These are phyloP conservation scores for Plasmodium coatneyi DNA, from an alignment of 169 alveolate species.

Conservation along the genomic window DNA sequence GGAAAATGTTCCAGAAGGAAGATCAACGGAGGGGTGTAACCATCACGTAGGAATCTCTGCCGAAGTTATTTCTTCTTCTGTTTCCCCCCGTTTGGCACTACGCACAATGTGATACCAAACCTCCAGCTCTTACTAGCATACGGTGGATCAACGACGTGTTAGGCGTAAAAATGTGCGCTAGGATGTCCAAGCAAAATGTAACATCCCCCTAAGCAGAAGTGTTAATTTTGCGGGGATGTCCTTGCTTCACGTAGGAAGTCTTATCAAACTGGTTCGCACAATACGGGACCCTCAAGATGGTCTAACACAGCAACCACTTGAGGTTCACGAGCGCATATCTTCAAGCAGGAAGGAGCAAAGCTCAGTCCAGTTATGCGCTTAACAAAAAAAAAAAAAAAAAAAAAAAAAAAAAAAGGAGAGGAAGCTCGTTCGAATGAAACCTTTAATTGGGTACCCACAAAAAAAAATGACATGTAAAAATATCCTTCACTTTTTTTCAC, in stretches of 20 bases:
- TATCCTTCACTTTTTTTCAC: neutral
- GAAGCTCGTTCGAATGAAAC: neutral
- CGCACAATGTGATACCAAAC: neutral
- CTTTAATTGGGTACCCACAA: neutral
- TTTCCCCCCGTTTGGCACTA: neutral
- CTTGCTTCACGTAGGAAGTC: neutral
- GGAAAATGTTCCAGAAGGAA: neutral
- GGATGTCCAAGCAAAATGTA: neutral
- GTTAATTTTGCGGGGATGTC: neutral
- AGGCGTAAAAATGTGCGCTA: neutral
- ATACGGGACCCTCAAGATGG: neutral
- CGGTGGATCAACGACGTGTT: neutral
- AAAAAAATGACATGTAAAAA: neutral
- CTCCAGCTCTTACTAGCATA: neutral
- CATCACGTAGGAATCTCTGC: neutral
- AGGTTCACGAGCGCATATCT: neutral
- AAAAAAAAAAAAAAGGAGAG: neutral
- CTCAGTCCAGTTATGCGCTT: neutral
- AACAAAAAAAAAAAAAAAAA: neutral
- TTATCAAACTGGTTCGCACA: neutral
- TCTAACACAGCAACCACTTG: neutral
- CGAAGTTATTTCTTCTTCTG: neutral
- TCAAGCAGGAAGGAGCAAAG: neutral
- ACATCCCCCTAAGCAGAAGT: neutral
- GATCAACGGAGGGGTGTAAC: neutral